These are phyloP conservation scores for Rutstroemia sp. DNA, from an alignment of 2,329 filamentous ascomycete genomes.

Conservation along the genomic window DNA sequence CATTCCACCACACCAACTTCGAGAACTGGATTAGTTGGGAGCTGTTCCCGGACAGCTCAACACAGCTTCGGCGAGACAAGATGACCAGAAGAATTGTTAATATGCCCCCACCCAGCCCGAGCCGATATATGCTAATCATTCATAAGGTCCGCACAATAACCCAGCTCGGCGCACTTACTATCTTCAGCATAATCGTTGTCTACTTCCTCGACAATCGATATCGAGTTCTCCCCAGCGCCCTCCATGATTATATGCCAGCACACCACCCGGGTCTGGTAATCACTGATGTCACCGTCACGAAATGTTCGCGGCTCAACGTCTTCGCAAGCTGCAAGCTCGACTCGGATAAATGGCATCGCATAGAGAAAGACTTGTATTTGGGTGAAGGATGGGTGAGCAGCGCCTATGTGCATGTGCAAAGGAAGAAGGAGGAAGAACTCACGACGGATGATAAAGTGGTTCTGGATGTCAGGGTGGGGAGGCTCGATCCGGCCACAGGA, in stretches of 20 bases:
- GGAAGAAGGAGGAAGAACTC: constrained; percentile 64
- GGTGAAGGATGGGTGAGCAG: constrained; percentile 55
- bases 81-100: constrained; percentile 31
- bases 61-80: constrained; percentile 9
- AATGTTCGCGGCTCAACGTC: constrained; percentile 54
- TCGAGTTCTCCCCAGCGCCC: constrained; percentile 58
- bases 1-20: constrained; percentile 7
- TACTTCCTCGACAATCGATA: constrained; percentile 63
- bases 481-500: constrained; percentile 47
- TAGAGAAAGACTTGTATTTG: constrained; percentile 67
- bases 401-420: constrained; percentile 61
- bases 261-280: constrained; percentile 64
- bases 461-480: constrained; percentile 56
- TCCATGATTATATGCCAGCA: constrained; percentile 60
- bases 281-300: constrained; percentile 60
- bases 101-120: background rate
- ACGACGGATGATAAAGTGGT: constrained; percentile 53
- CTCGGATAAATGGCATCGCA: constrained; percentile 50
- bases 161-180: constrained; percentile 27
- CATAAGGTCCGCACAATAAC: constrained; percentile 37
- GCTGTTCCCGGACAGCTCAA: constrained; percentile 8
- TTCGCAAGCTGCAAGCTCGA: constrained; percentile 55
- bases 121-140: constrained; percentile 4
- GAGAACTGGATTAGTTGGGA: constrained; percentile 8
- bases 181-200: constrained; percentile 48